phyloP scores from a whole-genome alignment of 768 basidiomycete species.

The Lepiota venenata region DNA sequence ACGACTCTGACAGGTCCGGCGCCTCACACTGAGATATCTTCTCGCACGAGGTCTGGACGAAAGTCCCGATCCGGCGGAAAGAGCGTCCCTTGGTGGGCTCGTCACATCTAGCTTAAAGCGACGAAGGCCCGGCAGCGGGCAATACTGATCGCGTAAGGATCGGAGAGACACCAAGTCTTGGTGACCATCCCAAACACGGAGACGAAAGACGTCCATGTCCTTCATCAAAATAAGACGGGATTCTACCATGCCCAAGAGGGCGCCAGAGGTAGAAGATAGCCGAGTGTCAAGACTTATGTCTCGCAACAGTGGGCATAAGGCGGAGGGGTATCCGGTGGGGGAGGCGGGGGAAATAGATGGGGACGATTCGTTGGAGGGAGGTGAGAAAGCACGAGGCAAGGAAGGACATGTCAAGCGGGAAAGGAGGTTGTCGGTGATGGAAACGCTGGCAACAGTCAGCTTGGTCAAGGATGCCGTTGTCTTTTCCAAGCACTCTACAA shows the following conservation, averaged over 20 bases:
- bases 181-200: slow-evolving; percentile 11
- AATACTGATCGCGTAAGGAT: not conserved
- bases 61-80: not conserved
- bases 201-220: not conserved
- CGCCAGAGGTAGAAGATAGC: slow-evolving; percentile 17
- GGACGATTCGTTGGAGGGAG: not conserved
- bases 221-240: slow-evolving; percentile 16
- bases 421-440: slow-evolving; percentile 22
- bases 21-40: slow-evolving; percentile 3
- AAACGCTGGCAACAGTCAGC: slow-evolving; percentile 22
- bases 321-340: not conserved
- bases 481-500: slow-evolving; percentile 22
- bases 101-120: slow-evolving; percentile 5
- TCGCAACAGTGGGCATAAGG: slow-evolving; percentile 19
- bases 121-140: not conserved
- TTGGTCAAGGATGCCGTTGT: slow-evolving; percentile 21
- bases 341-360: not conserved
- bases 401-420: slow-evolving; percentile 16
- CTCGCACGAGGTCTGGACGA: slow-evolving; percentile 1
- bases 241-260: slow-evolving; percentile 20
- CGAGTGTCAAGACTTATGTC: slow-evolving; percentile 22
- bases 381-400: not conserved
- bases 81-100: not conserved
- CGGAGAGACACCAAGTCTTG: slow-evolving; percentile 4
- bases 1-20: slow-evolving; percentile 10